Base-by-base conservation (phyloP, 257 asterid genomes). In the Petunia secreta region DNA sequence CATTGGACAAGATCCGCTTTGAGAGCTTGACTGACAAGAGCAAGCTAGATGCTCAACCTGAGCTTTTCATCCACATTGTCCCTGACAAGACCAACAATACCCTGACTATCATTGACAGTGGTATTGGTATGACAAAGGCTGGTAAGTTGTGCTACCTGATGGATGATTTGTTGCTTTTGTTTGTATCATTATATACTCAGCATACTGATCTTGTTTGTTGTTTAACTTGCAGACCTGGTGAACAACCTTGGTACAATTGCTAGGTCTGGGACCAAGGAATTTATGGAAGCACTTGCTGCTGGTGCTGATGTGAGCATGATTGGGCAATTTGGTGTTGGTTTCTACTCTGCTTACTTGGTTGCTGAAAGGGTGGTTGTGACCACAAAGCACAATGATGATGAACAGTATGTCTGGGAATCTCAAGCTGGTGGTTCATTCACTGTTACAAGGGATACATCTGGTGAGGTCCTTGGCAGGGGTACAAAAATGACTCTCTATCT, bases 251-350 rank as follows among this genome's bases (percentile, higher is more conserved):
- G 95, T 76, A 88, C 92, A 6, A 90, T 88, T 66, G 92, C 91
- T 16, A 84, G 92, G 81, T 90, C 92, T 36, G 93, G 93, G 36
- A 91, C 93, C 37, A 89, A 91, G 88, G 93, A 91, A 73, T 91
- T 89, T 73, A 89, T 91, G 93, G 95, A 89, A 60, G 92, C 95
- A 48, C 75, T 91, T 38, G 86, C 93, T 55, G 93, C 93, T 57
- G 95, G 93, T 83, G 93, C 93, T 48, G 93, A 89, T 89, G 96
- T 89, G 43, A 89, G 96, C 85, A 91, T 91, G 95, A 91, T 91
- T 41, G 93, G 95, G 71, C 93, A 91, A 81, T 91, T 88, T 80
- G 95, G 93, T 75, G 93, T 90, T 50, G 93, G 93, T 75, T 88
- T 90, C 83, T 90, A 90, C 81, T 90, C 92, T 0, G 90, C 93